Base-by-base conservation (phyloP, 176 grass and related monocot species). In the Typha latifolia region DNA sequence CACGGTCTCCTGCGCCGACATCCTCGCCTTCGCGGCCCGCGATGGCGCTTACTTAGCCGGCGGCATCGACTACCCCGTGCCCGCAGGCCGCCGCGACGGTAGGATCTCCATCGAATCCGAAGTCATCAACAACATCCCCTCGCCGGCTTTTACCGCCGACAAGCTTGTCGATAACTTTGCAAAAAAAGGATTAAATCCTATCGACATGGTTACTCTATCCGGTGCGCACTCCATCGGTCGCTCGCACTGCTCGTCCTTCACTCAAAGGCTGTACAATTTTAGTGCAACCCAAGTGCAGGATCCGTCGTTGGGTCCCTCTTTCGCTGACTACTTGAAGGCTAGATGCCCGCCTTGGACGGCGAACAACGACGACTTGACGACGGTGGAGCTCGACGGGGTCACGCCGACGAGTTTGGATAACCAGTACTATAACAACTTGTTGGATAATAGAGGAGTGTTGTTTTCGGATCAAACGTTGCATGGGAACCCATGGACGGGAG, bases 1-100 rank as follows among this genome's bases (percentile, higher is more conserved):
- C 59, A 90, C 79, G 21, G 82, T 90, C 61, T 90, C 86, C 14
- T 89, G 86, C 75, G 86, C 82, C 49, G 86, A 89, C 71, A 10
- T 70, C 67, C 13, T 89, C 21, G 75, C 86, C 59, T 84, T 89
- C 57, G 82, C 82, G 0, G 82, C 86, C 0, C 82, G 86, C 2
- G 87, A 90, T 79, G 43, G 49, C 0, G 20, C 82, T 24, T 48
- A 34, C 62, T 47, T 85, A 9, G 66, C 80, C 37, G 73, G 77
- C 32, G 74, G 75, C 57, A 61, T 75, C 56, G 19, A 79, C 22
- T 89, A 75, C 47, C 0, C 4, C 0, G 71, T 89, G 0, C 78
- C 82, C 12, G 49, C 78, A 1, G 75, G 86, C 8, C 71, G 86
- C 43, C 86, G 82, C 4, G 86, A 89, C 57, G 86, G 86, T 51